Conservation (phyloP, 495 filamentous ascomycete genomes). For the Sporormia fimetaria region DNA sequence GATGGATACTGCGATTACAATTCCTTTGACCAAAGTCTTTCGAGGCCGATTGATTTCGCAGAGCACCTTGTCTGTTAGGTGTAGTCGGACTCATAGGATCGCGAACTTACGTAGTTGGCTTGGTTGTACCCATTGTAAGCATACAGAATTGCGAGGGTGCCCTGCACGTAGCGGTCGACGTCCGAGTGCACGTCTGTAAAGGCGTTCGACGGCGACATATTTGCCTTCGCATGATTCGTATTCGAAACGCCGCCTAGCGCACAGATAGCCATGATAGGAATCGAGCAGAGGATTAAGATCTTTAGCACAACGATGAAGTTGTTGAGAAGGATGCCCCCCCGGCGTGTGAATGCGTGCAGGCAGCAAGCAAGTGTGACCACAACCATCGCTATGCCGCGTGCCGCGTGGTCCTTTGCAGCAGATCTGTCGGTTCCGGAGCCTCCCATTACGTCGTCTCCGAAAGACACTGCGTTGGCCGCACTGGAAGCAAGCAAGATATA, state of each 20-base stretch:
- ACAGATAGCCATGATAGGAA: conserved; percentile 34
- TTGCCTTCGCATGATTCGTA: conserved; percentile 6
- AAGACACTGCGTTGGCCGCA: conserved; percentile 38
- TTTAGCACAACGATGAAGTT: conserved; percentile 42
- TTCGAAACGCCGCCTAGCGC: conserved; percentile 7
- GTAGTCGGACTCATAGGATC: conserved; percentile 32
- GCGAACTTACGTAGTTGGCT: conserved; percentile 40
- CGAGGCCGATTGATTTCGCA: conserved; percentile 49
- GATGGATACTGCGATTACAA: conserved; percentile 47
- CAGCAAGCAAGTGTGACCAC: conserved; percentile 34
- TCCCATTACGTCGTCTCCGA: conserved; percentile 33
- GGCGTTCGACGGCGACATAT: conserved; percentile 40
- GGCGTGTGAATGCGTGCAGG: conserved; percentile 39
- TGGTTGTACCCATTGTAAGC: conserved; percentile 55
- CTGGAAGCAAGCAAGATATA: conserved; percentile 43
- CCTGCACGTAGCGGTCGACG: conserved; percentile 9
- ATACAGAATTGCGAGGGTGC: conserved; percentile 54
- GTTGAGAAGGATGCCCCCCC: conserved; percentile 41
- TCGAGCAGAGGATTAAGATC: conserved; percentile 33
- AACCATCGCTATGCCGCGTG: conserved; percentile 36
- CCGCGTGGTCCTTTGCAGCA: conserved; percentile 12
- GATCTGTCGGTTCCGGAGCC: conserved; percentile 26
- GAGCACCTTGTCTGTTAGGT: conserved; percentile 32
- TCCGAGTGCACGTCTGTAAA: conserved; percentile 1
- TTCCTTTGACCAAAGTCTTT: conserved; percentile 53